Base-by-base conservation (phyloP, 306 rosid genomes). In the Casuarina glauca region DNA sequence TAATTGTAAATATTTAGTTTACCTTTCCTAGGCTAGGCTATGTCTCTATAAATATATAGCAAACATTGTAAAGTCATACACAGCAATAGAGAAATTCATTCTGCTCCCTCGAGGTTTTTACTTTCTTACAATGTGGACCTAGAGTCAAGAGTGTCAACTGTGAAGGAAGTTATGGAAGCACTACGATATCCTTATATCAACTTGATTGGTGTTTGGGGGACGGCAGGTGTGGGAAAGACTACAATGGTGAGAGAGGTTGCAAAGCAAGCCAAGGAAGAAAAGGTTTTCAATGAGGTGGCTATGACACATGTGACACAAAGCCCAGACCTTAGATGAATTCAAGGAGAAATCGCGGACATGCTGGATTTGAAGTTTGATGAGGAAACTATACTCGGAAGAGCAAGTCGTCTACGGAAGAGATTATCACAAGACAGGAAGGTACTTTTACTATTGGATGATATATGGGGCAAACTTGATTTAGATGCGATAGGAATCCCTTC, bases 401-500 rank as follows among this genome's bases (percentile, higher is more conserved):
- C 77, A 15, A 2, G 38, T 16, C 36, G 4, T 49, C 38, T 78
- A 5, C 6, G 35, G 0, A 8, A 1, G 50, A 9, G 58, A 1
- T n/a, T n/a, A 69, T 4, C 0, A 2, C 60, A 38, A 5, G 43
- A 69, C 15, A 48, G 15, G 35, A 58, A 69, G 42, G 2, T 20
- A 13, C 76, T 78, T 19, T 7, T 78, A 7, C 42, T 78, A 6
- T 35, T 78, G 9, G 61, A 42, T 5, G 53, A 72, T 61, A 50
- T 78, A 9, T 17, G 66, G 63, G 1, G 16, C 9, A 9, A 3
- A 51, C 66, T 50, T 61, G 76, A 78, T 72, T 32, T 71, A 2
- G 36, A 50, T 4, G 72, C 41, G 17, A 62, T 78, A 2, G 77
- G 82, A 71, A 72, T 78, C 48, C 60, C 73, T 48, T n/a, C n/a